Conservation (phyloP, 352 stramenopile genomes). For the Phytophthora colocasiae region DNA sequence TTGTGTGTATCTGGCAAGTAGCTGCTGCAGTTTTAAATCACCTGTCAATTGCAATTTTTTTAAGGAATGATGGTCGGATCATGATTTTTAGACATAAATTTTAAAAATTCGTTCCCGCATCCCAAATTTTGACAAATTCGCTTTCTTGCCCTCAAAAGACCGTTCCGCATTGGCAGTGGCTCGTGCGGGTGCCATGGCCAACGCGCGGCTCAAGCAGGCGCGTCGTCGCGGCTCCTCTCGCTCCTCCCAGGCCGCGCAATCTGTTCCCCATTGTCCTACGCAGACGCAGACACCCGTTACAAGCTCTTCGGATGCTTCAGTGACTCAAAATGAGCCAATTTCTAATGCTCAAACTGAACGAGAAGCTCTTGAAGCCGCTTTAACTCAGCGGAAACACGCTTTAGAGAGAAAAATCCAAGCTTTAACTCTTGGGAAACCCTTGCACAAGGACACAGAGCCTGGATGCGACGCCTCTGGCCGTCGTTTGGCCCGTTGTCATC, state of each 20-base stretch:
- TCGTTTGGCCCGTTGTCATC: constrained; percentile 53
- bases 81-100: not conserved
- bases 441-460: constrained; percentile 41
- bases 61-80: no score
- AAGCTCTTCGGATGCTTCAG: not conserved
- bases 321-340: constrained; percentile 24
- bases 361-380: constrained; percentile 38
- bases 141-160: no score
- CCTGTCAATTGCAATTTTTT: not conserved
- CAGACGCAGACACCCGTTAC: constrained; percentile 39
- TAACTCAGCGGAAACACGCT: constrained; percentile 48
- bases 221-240: constrained; percentile 44
- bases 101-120: no score
- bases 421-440: constrained; percentile 58
- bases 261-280: not conserved
- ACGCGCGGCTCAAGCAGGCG: constrained; percentile 76
- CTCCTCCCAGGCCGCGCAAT: constrained; percentile 25
- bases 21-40: constrained; percentile 8
- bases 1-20: constrained; percentile 8
- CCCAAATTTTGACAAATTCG: no score
- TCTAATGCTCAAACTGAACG: constrained; percentile 17
- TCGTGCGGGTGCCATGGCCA: constrained; percentile 50
- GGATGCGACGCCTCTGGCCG: constrained; percentile 50
- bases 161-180: constrained; percentile 20
- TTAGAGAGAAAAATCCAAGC: constrained; percentile 50